Percentiles rank a stretch among this genome's conserved stretches.
These are phyloP conservation scores for Linum trigynum DNA, from an alignment of 345 rosid genomes.

Conservation along the genomic window DNA sequence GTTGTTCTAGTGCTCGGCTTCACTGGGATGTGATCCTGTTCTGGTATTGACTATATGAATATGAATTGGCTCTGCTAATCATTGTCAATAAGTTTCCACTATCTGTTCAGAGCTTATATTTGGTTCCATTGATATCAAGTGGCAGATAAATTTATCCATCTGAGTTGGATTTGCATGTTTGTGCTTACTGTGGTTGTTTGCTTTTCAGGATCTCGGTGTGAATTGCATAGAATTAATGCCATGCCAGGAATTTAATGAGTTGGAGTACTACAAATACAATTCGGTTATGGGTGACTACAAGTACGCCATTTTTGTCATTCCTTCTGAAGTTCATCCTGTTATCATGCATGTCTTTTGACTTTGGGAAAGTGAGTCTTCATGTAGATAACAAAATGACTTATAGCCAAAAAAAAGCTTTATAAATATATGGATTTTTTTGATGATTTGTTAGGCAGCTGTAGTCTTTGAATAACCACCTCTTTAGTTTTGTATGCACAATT, in stretches of 20 bases:
- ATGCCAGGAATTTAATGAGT: slow-evolving; percentile 93
- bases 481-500: background rate
- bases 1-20: background rate
- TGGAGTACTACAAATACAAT: slow-evolving; percentile 86
- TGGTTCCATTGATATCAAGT: background rate
- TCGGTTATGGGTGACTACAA: slow-evolving; percentile 65
- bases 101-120: background rate
- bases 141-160: background rate
- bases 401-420: too few relatives aligned
- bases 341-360: slow-evolving; percentile 8
- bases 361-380: background rate
- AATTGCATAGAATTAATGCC: slow-evolving; percentile 97
- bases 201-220: slow-evolving; percentile 82
- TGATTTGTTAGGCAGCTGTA: background rate
- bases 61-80: background rate
- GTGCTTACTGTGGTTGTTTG: slow-evolving; percentile 14
- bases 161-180: background rate
- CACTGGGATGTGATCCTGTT: background rate
- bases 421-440: background rate
- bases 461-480: background rate
- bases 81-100: background rate
- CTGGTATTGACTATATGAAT: background rate
- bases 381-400: background rate
- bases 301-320: slow-evolving; percentile 33
- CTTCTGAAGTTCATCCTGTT: slow-evolving; percentile 5